Evolutionary conservation across 768 basidiomycete genomes (phyloP), one percentile per base, ranked within the genome.

Genomic region (Mycena epipterygia): DNA sequence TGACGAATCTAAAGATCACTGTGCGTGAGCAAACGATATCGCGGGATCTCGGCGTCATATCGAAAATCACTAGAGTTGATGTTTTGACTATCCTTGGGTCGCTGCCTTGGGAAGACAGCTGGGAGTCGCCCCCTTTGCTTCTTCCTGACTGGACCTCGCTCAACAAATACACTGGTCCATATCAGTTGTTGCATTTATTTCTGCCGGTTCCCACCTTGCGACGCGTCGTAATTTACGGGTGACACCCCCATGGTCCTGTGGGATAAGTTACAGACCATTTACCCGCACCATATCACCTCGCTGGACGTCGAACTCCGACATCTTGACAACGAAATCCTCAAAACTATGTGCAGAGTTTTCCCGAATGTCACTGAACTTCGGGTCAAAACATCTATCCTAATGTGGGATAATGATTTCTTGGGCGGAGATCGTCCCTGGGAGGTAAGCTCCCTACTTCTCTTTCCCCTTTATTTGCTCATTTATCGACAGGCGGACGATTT

Each of bases 151-250:
- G 46, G 16, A 23, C 64, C 23, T 23, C 52, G 23, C 64, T 65
- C 33, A 37, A 51, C 12, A 42, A 65, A 37, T 65, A 65, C 27
- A 25, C 32, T 7, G 64, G 64, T 23, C 53, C 64, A 46, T 17
- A 9, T n/a, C 3, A 39, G 3, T 13, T 23, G 33, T 17, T 46
- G 44, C n/a, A n/a, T 5, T 19, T 56, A 5, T 39, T 56, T 7
- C n/a, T n/a, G n/a, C 32, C 53, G 12, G 32, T 35, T 27, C 55
- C 64, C 25, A 44, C 64, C 7, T 30, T 65, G 16, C 42, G 32
- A 6, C 52, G 52, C 8, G 9, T 65, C 32, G 13, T 12, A 29
- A 2, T 65, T 29, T n/a, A 42, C 4, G 5, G 42, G 14, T 41
- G 32, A 5, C 9, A 11, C 14, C 25, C 49, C 5, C 5, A 30